Base-by-base conservation (phyloP, 441 rosid species). In the Kokia cookei region DNA sequence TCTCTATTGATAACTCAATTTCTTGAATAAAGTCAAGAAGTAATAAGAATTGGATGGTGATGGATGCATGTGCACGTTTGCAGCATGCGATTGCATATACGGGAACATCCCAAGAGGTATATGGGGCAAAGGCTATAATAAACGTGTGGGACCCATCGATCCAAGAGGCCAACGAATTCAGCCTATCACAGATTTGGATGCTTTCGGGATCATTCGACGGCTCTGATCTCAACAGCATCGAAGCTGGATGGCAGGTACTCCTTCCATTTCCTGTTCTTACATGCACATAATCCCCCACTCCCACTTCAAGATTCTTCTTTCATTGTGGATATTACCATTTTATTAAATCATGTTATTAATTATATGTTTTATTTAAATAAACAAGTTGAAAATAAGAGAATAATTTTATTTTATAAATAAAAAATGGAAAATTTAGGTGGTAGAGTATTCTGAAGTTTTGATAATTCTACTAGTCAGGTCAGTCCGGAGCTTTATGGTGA, bases 61-160 rank as follows among this genome's bases (percentile, higher is more conserved):
- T n/a, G 12, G 47, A n/a, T 77, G 76, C 27, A 12, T 50, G 62
- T 73, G 65, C 69, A 58, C 55, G 2, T 11, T 26, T 42, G 5
- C 53, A 95, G 99, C 99, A 95, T 87, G 99, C 98, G 22, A 95
- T 95, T 53, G 99, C 99, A 2, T 95, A 88, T 85, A 91, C 98
- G 0, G 96, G 91, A 88, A 63, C 91, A 75, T 79, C 93, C 22
- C 78, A 79, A 66, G 90, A 87, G 72, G 75, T 90, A 15, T 90
- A 79, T 50, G 94, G 94, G 14, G 92, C 92, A 2, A 86, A 78
- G 79, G 94, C 94, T 19, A 90, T 91, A 0, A 87, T 90, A 65
- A 90, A 87, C 79, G 91, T 90, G 73, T 90, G 94, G 94, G 91
- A 88, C 78, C 94, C 94, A 15, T 75, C 83, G 27, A 86, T 88